A percentile compares a stretch with the other conserved stretches of the same genome.
Conservation (phyloP, 345 rosid genomes). For the Dipteronia dyeriana region DNA sequence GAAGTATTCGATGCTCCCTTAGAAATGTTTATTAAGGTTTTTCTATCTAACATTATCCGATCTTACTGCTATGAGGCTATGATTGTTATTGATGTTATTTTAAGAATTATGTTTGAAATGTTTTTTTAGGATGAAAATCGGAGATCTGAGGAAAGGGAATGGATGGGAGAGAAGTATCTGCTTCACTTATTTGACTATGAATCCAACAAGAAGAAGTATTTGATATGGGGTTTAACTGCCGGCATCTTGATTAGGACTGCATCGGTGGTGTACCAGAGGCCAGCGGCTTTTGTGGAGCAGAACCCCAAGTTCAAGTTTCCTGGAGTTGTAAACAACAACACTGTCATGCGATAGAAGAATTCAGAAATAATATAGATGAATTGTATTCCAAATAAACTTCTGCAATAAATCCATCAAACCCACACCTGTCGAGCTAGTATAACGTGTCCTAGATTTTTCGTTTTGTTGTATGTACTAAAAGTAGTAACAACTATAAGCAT, state of each 20-base stretch:
- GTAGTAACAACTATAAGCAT: neutral
- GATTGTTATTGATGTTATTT: neutral
- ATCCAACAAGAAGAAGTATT: conserved; percentile 44
- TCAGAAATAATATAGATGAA: neutral
- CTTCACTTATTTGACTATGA: conserved; percentile 66
- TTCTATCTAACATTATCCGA: conserved; percentile 13
- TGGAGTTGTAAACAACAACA: conserved; percentile 34
- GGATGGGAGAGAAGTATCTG: conserved; percentile 65
- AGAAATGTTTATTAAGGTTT: conserved; percentile 89
- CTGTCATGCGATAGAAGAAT: conserved; percentile 31
- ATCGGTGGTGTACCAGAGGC: conserved; percentile 59
- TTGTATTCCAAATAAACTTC: conserved; percentile 17
- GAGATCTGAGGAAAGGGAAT: conserved; percentile 63
- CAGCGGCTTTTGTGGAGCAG: conserved; percentile 62
- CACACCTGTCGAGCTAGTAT: neutral
- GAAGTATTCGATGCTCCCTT: conserved; percentile 88
- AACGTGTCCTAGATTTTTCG: neutral
- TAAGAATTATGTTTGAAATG: conserved; percentile 14
- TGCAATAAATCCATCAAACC: conserved; percentile 13
- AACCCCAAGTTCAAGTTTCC: conserved; percentile 67
- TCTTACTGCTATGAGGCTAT: neutral
- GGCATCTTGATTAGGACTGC: conserved; percentile 74
- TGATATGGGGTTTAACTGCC: conserved; percentile 81
- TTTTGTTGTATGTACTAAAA: neutral
- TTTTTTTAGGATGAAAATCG: conserved; percentile 68